A percentile compares a stretch with the other conserved stretches of the same genome.
These are phyloP conservation scores for Pseudopithomyces chartarum DNA, from an alignment of 2,329 filamentous ascomycete genomes.

Conservation along the genomic window DNA sequence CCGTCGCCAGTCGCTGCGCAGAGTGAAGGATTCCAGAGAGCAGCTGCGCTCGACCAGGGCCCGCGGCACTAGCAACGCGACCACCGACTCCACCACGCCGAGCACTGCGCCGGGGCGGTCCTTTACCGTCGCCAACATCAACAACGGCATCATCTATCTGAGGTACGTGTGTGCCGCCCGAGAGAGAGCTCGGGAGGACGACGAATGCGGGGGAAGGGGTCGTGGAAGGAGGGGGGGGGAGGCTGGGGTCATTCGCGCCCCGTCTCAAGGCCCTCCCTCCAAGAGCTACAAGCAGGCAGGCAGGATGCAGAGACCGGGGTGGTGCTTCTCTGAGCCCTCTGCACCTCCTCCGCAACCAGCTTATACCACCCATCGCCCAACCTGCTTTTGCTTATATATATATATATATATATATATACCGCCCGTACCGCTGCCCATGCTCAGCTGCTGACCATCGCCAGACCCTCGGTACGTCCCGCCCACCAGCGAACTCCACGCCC, in stretches of 20 bases:
- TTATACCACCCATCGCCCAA: neutral
- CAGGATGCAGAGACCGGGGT: neutral
- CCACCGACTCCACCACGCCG: constrained; percentile 34
- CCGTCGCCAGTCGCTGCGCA: constrained; percentile 36
- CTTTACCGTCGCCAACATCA: constrained; percentile 55
- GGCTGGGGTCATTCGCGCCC: neutral
- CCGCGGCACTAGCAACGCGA: constrained; percentile 38
- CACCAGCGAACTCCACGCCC: constrained; percentile 41
- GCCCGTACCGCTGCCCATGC: neutral
- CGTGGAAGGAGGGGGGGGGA: too few relatives aligned
- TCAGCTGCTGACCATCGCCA: constrained; percentile 27
- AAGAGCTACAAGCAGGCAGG: neutral
- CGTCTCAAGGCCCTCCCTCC: constrained; percentile 3
- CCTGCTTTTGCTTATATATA: neutral
- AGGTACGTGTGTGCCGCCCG: constrained; percentile 40
- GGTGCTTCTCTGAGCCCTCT: neutral
- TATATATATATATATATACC: too few relatives aligned
- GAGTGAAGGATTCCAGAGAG: constrained; percentile 45
- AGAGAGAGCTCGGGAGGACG: neutral
- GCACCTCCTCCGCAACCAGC: neutral
- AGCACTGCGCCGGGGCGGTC: constrained; percentile 41
- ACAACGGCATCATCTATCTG: constrained; percentile 55
- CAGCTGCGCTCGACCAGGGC: constrained; percentile 39
- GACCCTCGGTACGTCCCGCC: constrained; percentile 42
- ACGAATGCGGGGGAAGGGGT: neutral